A percentile compares a stretch with the other conserved stretches of the same genome.
These are phyloP conservation scores for Helichrysum umbraculigerum DNA, from an alignment of 129 eudicot species.

Conservation along the genomic window DNA sequence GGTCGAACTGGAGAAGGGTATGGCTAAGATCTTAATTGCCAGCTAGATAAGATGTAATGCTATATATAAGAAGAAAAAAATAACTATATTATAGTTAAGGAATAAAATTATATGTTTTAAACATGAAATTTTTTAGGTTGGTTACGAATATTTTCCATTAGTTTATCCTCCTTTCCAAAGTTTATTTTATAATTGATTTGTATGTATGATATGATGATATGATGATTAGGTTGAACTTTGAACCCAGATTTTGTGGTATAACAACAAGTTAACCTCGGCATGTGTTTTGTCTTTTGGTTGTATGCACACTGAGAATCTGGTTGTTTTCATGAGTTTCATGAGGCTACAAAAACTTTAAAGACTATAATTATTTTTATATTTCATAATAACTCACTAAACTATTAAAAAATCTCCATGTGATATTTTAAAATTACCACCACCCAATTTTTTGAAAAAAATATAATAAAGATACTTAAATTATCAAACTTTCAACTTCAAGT, in stretches of 20 bases:
- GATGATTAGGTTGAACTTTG: constrained; percentile 25
- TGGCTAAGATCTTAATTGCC: no score
- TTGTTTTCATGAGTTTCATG: constrained; percentile 33
- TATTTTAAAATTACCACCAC: not conserved
- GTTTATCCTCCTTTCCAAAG: not conserved
- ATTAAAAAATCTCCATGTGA: constrained; percentile 22
- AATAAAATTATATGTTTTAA: no score
- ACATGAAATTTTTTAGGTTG: no score
- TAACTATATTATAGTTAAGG: no score
- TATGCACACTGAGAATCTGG: constrained; percentile 32
- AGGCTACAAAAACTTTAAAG: constrained; percentile 19
- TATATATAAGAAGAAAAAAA: no score
- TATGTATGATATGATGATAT: no score
- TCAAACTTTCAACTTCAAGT: no score
- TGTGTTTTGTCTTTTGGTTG: constrained; percentile 31
- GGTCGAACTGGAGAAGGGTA: no score
- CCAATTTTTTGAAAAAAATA: not conserved
- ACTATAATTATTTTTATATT: constrained; percentile 8
- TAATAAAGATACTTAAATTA: not conserved
- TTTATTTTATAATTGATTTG: not conserved
- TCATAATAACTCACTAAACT: not conserved
- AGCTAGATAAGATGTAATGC: no score
- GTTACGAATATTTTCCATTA: no score
- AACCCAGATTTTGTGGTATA: constrained; percentile 26
- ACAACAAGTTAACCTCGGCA: constrained; percentile 30